Conservation (phyloP, 106 monocot species). For the Acanthochlamys bracteata region DNA sequence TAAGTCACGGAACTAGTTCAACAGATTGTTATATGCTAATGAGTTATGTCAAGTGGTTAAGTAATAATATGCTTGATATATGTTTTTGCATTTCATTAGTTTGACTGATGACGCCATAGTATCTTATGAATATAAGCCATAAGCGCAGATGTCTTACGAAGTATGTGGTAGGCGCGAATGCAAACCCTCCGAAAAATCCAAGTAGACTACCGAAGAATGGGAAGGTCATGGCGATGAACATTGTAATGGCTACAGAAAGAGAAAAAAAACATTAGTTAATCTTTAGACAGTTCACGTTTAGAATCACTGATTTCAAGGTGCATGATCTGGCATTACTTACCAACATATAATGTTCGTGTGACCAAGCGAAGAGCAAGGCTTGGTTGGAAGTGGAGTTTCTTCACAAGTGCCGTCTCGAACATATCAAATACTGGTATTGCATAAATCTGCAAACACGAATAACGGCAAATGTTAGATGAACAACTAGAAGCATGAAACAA, state of each 20-base stretch:
- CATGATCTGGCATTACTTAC: slow-evolving; percentile 15
- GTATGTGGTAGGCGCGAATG: slow-evolving; percentile 31
- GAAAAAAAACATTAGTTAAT: background rate
- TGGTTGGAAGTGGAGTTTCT: slow-evolving; percentile 10
- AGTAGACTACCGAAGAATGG: slow-evolving; percentile 29
- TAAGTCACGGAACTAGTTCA: too few relatives aligned
- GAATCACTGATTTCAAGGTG: background rate
- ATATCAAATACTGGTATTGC: slow-evolving; percentile 32
- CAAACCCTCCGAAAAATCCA: slow-evolving; percentile 30
- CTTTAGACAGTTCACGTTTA: background rate
- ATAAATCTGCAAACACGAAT: slow-evolving; percentile 16
- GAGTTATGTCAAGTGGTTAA: too few relatives aligned
- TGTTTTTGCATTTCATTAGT: too few relatives aligned
- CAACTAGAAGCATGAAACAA: background rate
- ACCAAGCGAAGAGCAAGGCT: slow-evolving; percentile 15
- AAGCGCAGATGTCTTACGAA: slow-evolving; percentile 9
- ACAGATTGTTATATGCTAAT: too few relatives aligned
- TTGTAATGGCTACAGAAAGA: slow-evolving; percentile 17
- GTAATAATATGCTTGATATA: too few relatives aligned
- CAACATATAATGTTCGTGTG: slow-evolving; percentile 16
- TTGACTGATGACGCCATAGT: too few relatives aligned
- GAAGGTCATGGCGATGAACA: slow-evolving; percentile 17
- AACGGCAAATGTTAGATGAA: background rate
- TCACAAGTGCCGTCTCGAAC: slow-evolving; percentile 18
- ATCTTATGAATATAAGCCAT: too few relatives aligned